phyloP scores from a whole-genome alignment of 192 early-diverging fungal genomes.

The Coemansia sp. region DNA sequence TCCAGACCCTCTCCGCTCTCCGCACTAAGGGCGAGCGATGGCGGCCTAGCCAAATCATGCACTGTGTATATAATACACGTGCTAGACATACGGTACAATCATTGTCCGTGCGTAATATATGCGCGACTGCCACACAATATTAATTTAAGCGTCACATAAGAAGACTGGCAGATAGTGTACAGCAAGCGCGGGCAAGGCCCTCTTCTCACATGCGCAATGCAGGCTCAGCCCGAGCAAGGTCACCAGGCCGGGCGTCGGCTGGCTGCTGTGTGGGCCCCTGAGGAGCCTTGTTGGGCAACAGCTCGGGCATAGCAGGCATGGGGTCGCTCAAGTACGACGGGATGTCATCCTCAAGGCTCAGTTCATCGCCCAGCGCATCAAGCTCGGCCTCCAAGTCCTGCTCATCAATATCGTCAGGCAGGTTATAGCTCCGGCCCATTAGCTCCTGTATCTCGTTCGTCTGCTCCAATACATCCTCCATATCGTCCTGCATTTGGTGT shows the following conservation, averaged over 20 bases:
- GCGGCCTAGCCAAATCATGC: neutral
- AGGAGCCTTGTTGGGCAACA: constrained; percentile 41
- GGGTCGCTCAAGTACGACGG: constrained; percentile 42
- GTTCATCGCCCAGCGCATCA: constrained; percentile 93
- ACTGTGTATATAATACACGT: neutral
- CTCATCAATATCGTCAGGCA: constrained; percentile 96
- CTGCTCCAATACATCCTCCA: constrained; percentile 96
- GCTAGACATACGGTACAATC: neutral
- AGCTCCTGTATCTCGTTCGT: constrained; percentile 98
- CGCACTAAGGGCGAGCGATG: neutral
- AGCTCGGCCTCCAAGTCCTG: constrained; percentile 97
- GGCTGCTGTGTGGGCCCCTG: constrained; percentile 20
- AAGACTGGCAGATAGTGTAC: neutral
- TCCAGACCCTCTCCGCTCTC: neutral
- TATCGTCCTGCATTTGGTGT: constrained; percentile 92
- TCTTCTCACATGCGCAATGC: constrained; percentile 35
- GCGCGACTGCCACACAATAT: neutral
- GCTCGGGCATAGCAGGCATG: constrained; percentile 29
- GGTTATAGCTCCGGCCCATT: constrained; percentile 83
- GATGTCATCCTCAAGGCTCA: constrained; percentile 59
- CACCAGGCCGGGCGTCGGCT: constrained; percentile 7
- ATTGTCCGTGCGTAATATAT: neutral
- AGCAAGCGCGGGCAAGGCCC: neutral
- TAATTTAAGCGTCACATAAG: neutral
- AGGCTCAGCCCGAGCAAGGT: constrained; percentile 16